Base-by-base conservation (phyloP, 2,329 filamentous ascomycete species). In the Cladobotryum mycophilum region DNA sequence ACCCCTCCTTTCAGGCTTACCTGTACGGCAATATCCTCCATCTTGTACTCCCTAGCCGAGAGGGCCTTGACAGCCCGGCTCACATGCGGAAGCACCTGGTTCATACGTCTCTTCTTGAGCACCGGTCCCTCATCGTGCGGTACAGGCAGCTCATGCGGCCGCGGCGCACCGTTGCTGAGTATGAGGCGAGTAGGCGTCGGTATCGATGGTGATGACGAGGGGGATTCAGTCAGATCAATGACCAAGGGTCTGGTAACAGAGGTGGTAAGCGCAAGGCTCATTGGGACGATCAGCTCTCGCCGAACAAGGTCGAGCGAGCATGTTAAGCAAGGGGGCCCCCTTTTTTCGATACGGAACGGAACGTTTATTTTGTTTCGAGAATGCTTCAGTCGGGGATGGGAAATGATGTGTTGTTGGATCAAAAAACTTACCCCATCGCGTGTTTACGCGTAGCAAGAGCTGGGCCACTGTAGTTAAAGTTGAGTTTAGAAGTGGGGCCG, bases 71-170 rank as follows among this genome's bases (percentile, higher is more conserved):
- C 47, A 0, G 58, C 60, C 12, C 48, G 47, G 48, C 59, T 55
- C 13, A 72, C 59, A 22, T 65, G 61, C 1, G 70, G 69, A 33
- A 50, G 45, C 14, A 33, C 52, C 49, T 48, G 43, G 3, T 58
- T 57, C 3, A 67, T 58, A 47, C 67, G 63, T 48, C 61, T 59
- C 36, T 61, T 59, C 56, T 70, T 70, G 6, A 53, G 47, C 6
- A 63, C 61, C 44, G 67, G 64, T 46, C 61, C 63, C 17, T 60
- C 53, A 12, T 47, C 6, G 1, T 41, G 53, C 13, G 51, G 45
- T 11, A 50, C 13, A 0, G 50, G 53, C 13, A 55, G 38, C 22
- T 34, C 38, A 9, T 33, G 41, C 1, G 6, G 35, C 41, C 46
- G 33, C 2, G n/a, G 34, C 6, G n/a, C 34, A 44, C 51, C 51